Evolutionary conservation across 2,329 filamentous ascomycete species (phyloP).

Genomic region (Aspergillus sp.): DNA sequence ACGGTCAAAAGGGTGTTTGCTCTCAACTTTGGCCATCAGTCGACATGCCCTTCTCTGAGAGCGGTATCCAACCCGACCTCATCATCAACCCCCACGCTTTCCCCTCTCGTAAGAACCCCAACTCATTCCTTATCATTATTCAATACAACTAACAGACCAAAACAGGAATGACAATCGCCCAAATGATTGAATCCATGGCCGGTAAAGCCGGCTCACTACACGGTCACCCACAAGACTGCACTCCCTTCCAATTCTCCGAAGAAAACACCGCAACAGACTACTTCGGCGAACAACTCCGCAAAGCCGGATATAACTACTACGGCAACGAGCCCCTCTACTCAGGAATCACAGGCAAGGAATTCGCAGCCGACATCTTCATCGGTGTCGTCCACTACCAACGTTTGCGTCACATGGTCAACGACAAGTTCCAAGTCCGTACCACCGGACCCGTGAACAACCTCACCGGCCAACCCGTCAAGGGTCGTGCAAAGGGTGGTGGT

Average conservation of each 20-base stretch:
- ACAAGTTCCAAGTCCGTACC: conserved; percentile 97
- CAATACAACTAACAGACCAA: conserved; percentile 5
- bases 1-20: conserved; percentile 96
- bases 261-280: conserved; percentile 88
- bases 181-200: conserved; percentile 96
- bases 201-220: conserved; percentile 94
- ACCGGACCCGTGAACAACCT: conserved; percentile 88
- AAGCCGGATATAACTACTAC: conserved; percentile 96
- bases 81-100: conserved; percentile 99
- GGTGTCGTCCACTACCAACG: conserved; percentile 98
- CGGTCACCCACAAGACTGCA: conserved; percentile 92
- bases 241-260: conserved; percentile 92
- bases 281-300: conserved; percentile 92
- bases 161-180: conserved; percentile 87
- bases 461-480: conserved; percentile 96
- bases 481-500: conserved; percentile 92
- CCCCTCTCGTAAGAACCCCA: conserved; percentile 67
- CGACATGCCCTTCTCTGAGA: conserved; percentile 96
- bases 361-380: conserved; percentile 92
- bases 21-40: conserved; percentile 93
- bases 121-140: not conserved
- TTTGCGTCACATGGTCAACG: conserved; percentile 98
- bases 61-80: conserved; percentile 92
- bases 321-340: conserved; percentile 99
- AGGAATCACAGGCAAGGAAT: conserved; percentile 91